These are phyloP conservation scores for Symbiotaphrina buchneri DNA, from an alignment of 495 filamentous ascomycete genomes.

Conservation along the genomic window DNA sequence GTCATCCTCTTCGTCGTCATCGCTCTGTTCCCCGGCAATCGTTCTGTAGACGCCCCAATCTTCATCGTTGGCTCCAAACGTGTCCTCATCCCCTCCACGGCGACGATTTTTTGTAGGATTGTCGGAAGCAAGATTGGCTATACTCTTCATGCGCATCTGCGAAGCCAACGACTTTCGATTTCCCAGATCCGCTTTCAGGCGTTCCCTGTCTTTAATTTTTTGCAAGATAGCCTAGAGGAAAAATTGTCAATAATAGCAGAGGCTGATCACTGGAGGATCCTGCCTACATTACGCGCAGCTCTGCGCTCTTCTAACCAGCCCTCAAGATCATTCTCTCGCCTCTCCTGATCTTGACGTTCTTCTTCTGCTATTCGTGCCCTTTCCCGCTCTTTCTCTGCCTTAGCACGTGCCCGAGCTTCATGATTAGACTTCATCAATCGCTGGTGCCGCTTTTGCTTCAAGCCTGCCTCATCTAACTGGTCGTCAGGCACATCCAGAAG, in stretches of 20 bases:
- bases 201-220: conserved; percentile 79
- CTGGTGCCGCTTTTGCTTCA: conserved; percentile 83
- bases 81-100: conserved; percentile 51
- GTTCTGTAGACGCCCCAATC: conserved; percentile 93
- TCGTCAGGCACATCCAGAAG: conserved; percentile 81
- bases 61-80: conserved; percentile 90
- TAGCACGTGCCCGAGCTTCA: conserved; percentile 75
- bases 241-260: too few species aligned
- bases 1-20: conserved; percentile 76
- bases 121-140: conserved; percentile 92
- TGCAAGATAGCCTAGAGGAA: conserved; percentile 33
- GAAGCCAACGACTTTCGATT: conserved; percentile 90
- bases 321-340: conserved; percentile 61
- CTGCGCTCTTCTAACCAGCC: conserved; percentile 70
- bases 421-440: conserved; percentile 81
- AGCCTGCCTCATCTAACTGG: conserved; percentile 67
- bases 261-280: neutral
- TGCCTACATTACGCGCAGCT: conserved; percentile 36
- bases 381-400: conserved; percentile 85
- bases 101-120: conserved; percentile 62
- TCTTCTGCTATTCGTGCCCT: conserved; percentile 64
- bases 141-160: conserved; percentile 92
- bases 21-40: conserved; percentile 57
- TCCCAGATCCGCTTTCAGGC: conserved; percentile 76
- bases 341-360: conserved; percentile 59